Base-by-base conservation (phyloP, 129 eudicot species). In the Escallonia herrerae region DNA sequence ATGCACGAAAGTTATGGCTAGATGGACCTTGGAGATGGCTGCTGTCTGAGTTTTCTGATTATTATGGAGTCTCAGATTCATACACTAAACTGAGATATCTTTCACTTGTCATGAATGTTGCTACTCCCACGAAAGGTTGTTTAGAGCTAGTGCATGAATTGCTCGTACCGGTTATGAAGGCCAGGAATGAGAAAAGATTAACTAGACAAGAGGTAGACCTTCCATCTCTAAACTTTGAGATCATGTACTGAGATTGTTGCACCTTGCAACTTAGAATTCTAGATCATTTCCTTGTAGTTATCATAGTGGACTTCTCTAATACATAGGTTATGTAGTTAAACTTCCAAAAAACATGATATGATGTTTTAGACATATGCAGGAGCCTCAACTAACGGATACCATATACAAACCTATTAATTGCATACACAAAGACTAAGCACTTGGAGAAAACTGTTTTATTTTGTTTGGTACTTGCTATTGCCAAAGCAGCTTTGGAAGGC, bases 51-150 rank as follows among this genome's bases (percentile, higher is more conserved):
- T 91, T 91, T 76, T 76, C 97, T 4, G 90, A 87, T 64, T 91
- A 91, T 73, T 91, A 91, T 70, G 97, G 95, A 78, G 94, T 91
- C 60, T 84, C 97, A 1, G 88, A 87, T 63, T 87, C 95, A 4
- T 91, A 91, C 68, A 80, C 94, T 64, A 84, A 81, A 80, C 88
- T 91, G 46, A 87, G 97, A 91, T 77, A 87, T 81, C 96, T 91
- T 48, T 87, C 94, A 46, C 89, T 82, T 76, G 88, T 91, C 58
- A 84, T 91, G 97, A 81, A 85, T 54, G 88, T 82, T 39, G 95
- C 95, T 6, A 87, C 97, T 58, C 97, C 97, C 50, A 84, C 86
- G 58, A 87, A 91, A 83, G 95, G 80, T 71, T 91, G 97, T 85
- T 80, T 91, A 68, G 94, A 87, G 80, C 83, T 91, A 59, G 81